Percentiles rank a stretch among this genome's conserved stretches.
Conservation (phyloP, 768 basidiomycete genomes). For the Pisolithus orientalis region DNA sequence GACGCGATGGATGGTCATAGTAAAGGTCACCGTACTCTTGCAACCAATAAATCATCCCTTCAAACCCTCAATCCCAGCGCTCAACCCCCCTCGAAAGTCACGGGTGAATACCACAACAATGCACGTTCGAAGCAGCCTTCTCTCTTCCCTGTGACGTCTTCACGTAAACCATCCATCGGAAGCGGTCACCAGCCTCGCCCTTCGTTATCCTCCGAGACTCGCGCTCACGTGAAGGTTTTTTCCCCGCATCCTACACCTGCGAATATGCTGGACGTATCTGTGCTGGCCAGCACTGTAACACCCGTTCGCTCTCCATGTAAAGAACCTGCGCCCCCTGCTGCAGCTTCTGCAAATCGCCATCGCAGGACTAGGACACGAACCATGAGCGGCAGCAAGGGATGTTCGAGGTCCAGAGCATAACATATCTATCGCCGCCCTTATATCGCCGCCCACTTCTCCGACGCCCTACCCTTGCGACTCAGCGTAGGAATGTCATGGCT, state of each 20-base stretch:
- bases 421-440: slow-evolving; percentile 16
- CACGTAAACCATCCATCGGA: slow-evolving; percentile 14
- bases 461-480: background rate
- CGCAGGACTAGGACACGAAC: slow-evolving; percentile 6
- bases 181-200: background rate
- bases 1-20: slow-evolving; percentile 16
- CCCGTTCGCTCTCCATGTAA: background rate
- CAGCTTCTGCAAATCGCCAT: background rate
- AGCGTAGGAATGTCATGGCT: background rate
- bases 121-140: background rate
- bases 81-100: slow-evolving; percentile 15
- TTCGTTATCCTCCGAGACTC: background rate
- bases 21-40: background rate
- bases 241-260: slow-evolving; percentile 5
- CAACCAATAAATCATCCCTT: background rate
- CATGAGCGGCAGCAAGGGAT: background rate
- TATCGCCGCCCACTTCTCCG: slow-evolving; percentile 21
- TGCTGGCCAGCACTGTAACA: slow-evolving; percentile 6
- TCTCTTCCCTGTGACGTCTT: background rate
- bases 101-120: background rate
- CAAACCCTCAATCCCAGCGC: slow-evolving; percentile 1
- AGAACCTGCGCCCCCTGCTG: background rate
- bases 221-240: slow-evolving; percentile 1
- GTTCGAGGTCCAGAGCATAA: slow-evolving; percentile 2
- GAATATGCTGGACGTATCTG: slow-evolving; percentile 2